phyloP scores from a whole-genome alignment of 163 green algal species.

The Coccomyxa subellipsoidea region DNA sequence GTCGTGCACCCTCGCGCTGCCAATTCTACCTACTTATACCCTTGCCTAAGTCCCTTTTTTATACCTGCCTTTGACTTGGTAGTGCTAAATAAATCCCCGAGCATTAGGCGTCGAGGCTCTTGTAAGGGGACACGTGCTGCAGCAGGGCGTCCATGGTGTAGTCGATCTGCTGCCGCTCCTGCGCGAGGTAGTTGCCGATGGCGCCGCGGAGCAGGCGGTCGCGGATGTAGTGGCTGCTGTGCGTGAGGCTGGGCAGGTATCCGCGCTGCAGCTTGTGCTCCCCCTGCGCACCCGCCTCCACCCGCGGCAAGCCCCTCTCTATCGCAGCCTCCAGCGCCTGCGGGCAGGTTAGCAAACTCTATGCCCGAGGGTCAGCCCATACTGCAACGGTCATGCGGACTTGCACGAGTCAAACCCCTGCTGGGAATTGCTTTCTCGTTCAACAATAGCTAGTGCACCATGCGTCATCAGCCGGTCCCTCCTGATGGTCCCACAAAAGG shows the following conservation, averaged over 20 bases:
- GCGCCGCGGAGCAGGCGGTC: constrained; percentile 31
- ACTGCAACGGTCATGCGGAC: too few species aligned
- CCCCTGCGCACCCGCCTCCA: constrained; percentile 86
- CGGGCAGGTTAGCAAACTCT: neutral
- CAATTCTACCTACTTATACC: too few species aligned
- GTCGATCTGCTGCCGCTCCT: constrained; percentile 29
- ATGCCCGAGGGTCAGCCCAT: too few species aligned
- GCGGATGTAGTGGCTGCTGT: constrained; percentile 60
- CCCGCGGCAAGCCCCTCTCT: constrained; percentile 52
- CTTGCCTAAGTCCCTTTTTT: too few species aligned
- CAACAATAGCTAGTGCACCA: too few species aligned
- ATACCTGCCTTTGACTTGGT: neutral
- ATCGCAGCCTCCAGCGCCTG: constrained; percentile 83
- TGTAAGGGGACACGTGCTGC: constrained; percentile 28
- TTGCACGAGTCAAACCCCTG: neutral
- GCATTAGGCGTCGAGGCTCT: neutral
- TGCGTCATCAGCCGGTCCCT: too few species aligned
- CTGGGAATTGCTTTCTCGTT: too few species aligned
- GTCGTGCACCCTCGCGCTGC: too few species aligned
- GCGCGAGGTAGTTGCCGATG: constrained; percentile 34
- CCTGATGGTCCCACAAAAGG: too few species aligned
- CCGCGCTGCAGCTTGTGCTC: constrained; percentile 90
- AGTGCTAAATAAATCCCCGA: neutral
- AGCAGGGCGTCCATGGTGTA: constrained; percentile 23
- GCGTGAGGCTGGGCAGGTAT: constrained; percentile 61